Evolutionary conservation across 305 asterid genomes (phyloP).

Genomic region (Rubia tinctorum): DNA sequence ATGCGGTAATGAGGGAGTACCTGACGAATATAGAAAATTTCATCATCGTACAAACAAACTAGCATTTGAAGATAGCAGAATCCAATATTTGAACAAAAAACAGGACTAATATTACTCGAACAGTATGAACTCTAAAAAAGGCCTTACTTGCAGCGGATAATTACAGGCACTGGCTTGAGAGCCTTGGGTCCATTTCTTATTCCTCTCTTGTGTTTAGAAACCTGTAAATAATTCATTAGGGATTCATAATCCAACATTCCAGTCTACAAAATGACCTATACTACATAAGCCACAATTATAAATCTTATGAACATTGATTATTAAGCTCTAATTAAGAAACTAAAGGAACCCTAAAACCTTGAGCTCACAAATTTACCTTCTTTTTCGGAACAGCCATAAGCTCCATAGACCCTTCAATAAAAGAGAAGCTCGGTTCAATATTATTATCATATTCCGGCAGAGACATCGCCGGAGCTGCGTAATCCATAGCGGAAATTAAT

Average conservation of each 20-base stretch:
- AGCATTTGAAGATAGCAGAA: neutral
- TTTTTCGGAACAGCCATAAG: conserved; percentile 91
- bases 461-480: conserved; percentile 45
- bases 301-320: too few relatives aligned
- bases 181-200: conserved; percentile 94
- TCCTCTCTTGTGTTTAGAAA: conserved; percentile 71
- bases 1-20: too few relatives aligned
- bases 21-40: too few relatives aligned
- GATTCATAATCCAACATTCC: neutral
- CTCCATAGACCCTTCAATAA: conserved; percentile 52
- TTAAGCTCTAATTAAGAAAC: too few relatives aligned
- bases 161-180: conserved; percentile 88
- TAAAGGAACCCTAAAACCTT: too few relatives aligned
- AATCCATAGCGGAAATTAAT: conserved; percentile 31
- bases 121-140: conserved; percentile 6
- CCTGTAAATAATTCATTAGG: conserved; percentile 32
- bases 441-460: conserved; percentile 34
- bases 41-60: neutral
- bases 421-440: neutral
- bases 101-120: neutral
- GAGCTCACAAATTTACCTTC: conserved; percentile 38
- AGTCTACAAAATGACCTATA: neutral
- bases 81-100: neutral
- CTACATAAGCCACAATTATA: neutral
- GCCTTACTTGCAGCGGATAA: conserved; percentile 82